phyloP scores from a whole-genome alignment of 1,284 basidiomycete genomes.

The Marasmius oreades region DNA sequence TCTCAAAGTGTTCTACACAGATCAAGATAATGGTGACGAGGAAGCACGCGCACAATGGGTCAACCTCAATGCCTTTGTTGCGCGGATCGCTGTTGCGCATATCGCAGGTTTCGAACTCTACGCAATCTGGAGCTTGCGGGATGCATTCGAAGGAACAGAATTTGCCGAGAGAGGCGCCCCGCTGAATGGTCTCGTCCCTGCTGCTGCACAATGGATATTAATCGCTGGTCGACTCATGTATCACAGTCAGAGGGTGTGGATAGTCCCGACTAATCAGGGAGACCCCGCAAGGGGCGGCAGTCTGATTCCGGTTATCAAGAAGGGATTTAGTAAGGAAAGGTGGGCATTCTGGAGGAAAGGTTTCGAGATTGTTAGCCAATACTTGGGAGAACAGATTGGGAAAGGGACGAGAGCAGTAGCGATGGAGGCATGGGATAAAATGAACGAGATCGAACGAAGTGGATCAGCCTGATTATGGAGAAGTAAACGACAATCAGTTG shows the following conservation, averaged over 20 bases:
- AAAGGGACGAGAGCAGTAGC: constrained; percentile 5
- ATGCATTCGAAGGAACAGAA: constrained; percentile 8
- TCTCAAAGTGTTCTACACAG: neutral
- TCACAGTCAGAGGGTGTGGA: neutral
- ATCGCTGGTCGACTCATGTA: constrained; percentile 8
- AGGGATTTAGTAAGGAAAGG: constrained; percentile 11
- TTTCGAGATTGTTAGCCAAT: constrained; percentile 2
- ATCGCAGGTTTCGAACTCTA: constrained; percentile 10
- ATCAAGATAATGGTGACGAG: neutral
- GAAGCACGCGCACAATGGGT: constrained; percentile 3
- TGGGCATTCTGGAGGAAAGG: constrained; percentile 14
- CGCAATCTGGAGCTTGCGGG: constrained; percentile 15
- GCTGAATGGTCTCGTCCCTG: constrained; percentile 7
- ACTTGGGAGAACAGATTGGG: constrained; percentile 1
- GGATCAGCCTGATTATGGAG: neutral
- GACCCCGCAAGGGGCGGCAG: constrained; percentile 9
- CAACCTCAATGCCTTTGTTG: constrained; percentile 13
- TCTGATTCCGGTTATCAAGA: constrained; percentile 3
- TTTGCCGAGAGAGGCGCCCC: neutral
- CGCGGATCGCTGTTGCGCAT: constrained; percentile 5
- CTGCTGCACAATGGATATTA: constrained; percentile 15
- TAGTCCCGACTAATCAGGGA: neutral
- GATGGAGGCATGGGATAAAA: constrained; percentile 1
- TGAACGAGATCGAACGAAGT: constrained; percentile 4
- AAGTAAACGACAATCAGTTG: too few relatives aligned